Evolutionary conservation across 495 filamentous ascomycete genomes (phyloP), one percentile per base, ranked within the genome.

Genomic region (Neurospora cerealis): DNA sequence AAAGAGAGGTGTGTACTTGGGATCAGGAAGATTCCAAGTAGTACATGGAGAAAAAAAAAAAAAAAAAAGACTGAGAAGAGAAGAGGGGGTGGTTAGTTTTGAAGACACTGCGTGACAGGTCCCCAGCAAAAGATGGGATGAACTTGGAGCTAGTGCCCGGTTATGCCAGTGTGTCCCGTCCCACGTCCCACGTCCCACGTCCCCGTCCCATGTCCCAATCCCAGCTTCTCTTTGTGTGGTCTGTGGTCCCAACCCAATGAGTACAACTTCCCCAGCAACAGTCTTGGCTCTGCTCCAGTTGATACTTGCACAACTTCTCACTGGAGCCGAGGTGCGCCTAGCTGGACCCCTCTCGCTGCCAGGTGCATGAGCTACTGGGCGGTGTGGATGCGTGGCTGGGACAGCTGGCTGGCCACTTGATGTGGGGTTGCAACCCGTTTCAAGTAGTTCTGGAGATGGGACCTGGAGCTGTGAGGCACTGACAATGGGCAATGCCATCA

Each of bases 1-100:
- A 37, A 71, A 34, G 32, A 32, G 60, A 70, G 60, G 15, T 70
- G 62, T 72, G 71, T 66, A 72, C 39, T 72, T 72, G 46, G 46
- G 71, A 66, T 60, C 46, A 48, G 71, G n/a, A 44, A 72, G 71
- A 66, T 34, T 66, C 54, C 54, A 66, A 66, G 28, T 66, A 66
- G 54, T 66, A 66, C 54, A 66, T 66, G 54, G 54, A 36, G 54
- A 9, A 8, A 34, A 13, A 28, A 28, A 60, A 32, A 28, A 32
- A 37, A 9, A 60, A 32, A 13, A 34, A 32, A 32, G 11, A 62
- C 54, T 62, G 54, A 62, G 13, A 32, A 62, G 28, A 34, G 28
- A 32, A 34, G 28, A 62, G 54, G 54, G 54, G 24, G 54, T 62
- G 54, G 54, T 62, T 62, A 32, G 54, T 62, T 62, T 62, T 62